phyloP scores from a whole-genome alignment of 2,329 filamentous ascomycete species.

The Penicillium sp. region DNA sequence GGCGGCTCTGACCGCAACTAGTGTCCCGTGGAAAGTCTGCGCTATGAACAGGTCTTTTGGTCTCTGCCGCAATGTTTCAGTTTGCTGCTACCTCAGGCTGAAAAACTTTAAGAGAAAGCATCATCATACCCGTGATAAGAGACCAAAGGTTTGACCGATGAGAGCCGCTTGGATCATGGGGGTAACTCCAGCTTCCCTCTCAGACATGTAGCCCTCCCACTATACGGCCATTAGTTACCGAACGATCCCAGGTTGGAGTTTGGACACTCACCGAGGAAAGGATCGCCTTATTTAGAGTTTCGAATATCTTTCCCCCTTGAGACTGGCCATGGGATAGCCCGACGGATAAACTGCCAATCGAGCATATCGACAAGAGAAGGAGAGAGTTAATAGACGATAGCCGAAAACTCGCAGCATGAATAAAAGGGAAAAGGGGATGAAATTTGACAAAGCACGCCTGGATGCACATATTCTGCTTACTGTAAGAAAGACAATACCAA shows the following conservation, averaged over 20 bases:
- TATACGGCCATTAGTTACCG: background rate
- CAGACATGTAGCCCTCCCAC: constrained; percentile 1
- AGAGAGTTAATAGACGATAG: background rate
- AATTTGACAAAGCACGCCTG: constrained; percentile 10
- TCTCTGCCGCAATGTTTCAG: constrained; percentile 12
- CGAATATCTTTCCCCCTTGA: too few relatives aligned
- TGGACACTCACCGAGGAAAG: too few relatives aligned
- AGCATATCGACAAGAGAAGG: background rate
- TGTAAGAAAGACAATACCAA: background rate
- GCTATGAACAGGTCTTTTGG: constrained; percentile 31
- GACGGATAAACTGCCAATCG: too few relatives aligned
- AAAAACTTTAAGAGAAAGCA: too few relatives aligned
- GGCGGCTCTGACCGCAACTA: constrained; percentile 26
- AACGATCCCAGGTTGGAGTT: too few relatives aligned
- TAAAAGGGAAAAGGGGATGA: constrained; percentile 6
- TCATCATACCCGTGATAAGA: constrained; percentile 2
- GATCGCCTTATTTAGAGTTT: too few relatives aligned
- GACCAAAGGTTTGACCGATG: constrained; percentile 15
- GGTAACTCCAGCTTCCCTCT: background rate
- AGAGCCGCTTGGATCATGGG: constrained; percentile 14
- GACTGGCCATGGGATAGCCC: too few relatives aligned
- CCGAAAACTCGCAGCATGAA: background rate
- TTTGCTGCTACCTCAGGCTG: too few relatives aligned
- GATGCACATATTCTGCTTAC: constrained; percentile 11
- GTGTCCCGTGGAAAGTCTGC: constrained; percentile 35